Conservation (phyloP, 176 grass and related monocot genomes). For the Musa acuminata region DNA sequence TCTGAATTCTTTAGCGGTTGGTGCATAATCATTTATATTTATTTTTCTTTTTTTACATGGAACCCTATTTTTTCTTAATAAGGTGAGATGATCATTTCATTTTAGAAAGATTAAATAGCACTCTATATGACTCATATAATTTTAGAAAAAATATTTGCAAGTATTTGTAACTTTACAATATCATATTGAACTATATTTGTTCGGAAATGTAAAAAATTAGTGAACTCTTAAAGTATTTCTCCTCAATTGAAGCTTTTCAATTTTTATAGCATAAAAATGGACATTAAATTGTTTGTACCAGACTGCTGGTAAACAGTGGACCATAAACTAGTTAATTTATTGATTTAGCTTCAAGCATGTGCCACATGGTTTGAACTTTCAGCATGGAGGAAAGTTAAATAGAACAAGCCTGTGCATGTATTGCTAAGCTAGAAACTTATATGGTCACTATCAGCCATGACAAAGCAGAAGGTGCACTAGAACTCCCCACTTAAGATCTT, state of each 20-base stretch:
- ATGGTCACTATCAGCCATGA: neutral
- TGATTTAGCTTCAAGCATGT: neutral
- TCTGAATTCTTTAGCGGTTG: constrained; percentile 18
- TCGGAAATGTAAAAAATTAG: neutral
- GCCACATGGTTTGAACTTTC: neutral
- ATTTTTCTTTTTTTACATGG: neutral
- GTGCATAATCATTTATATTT: neutral
- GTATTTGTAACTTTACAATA: neutral
- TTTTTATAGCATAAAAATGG: neutral
- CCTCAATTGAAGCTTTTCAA: neutral
- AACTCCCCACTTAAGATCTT: neutral
- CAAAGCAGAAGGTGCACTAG: neutral
- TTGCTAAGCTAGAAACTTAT: neutral
- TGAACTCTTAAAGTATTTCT: too few relatives aligned
- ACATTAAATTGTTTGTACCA: neutral
- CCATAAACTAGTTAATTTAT: neutral
- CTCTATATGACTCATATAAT: neutral
- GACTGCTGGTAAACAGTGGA: neutral
- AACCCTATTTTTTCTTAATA: neutral
- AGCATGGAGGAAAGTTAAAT: neutral
- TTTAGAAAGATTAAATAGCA: neutral
- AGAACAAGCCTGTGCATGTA: neutral
- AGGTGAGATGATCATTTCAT: neutral
- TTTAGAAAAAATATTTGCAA: neutral
- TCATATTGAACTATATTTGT: neutral